A percentile compares a stretch with the other conserved stretches of the same genome.
Evolutionary conservation across 2,329 filamentous ascomycete species (phyloP).

Genomic region (Eutypa lata): DNA sequence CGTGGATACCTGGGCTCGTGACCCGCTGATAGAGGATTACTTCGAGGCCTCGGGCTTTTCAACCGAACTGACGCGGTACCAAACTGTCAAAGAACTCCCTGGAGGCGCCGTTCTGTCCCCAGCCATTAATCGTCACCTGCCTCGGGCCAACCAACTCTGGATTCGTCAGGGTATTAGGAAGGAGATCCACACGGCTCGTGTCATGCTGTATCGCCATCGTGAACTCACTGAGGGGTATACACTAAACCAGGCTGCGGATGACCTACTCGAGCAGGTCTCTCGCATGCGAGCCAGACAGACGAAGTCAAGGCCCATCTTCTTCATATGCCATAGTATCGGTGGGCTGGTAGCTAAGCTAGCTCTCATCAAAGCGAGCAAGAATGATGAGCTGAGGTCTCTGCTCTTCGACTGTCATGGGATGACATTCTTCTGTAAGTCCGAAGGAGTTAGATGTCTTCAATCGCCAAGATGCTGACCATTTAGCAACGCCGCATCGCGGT

Average conservation of each 20-base stretch:
- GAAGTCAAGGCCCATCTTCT: constrained; percentile 51
- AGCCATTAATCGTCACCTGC: constrained; percentile 28
- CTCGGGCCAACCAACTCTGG: constrained; percentile 42
- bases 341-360: constrained; percentile 58
- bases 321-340: constrained; percentile 60
- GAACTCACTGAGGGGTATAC: constrained; percentile 38
- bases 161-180: constrained; percentile 50
- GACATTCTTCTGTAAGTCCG: constrained; percentile 52
- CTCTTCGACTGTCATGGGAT: constrained; percentile 58
- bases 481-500: constrained; percentile 59
- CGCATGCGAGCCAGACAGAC: constrained; percentile 29
- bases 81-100: constrained; percentile 29
- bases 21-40: constrained; percentile 45
- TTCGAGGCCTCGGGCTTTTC: constrained; percentile 33
- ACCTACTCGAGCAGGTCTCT: constrained; percentile 42
- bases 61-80: constrained; percentile 18
- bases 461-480: constrained; percentile 6
- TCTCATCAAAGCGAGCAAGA: constrained; percentile 44
- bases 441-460: not conserved
- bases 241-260: constrained; percentile 42
- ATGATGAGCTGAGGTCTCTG: constrained; percentile 38
- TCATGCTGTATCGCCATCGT: constrained; percentile 51
- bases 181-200: constrained; percentile 44
- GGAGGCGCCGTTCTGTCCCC: constrained; percentile 28
- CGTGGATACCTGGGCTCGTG: constrained; percentile 51